Base-by-base conservation (phyloP, 2,329 filamentous ascomycete species). In the Calonectria naviculata region DNA sequence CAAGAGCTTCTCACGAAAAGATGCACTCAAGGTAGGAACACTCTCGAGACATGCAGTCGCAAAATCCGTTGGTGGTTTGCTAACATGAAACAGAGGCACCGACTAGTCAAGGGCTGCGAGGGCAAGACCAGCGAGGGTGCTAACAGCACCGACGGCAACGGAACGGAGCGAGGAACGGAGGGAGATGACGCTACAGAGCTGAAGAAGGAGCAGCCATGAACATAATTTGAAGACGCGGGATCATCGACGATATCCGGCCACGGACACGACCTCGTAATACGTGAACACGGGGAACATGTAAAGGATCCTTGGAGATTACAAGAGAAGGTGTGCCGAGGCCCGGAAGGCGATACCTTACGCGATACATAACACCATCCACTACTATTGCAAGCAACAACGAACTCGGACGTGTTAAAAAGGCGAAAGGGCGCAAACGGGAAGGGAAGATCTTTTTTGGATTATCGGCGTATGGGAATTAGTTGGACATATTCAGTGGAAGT, bases 1-100 rank as follows among this genome's bases (percentile, higher is more conserved):
- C 72, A 98, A 98, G 89, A 97, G 94, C 81, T 99, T 99, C 80
- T 98, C 95, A 4, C 89, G 97, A 71, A 98, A 98, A 82, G 97
- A 98, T 83, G 97, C 97, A 12, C 87, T 99, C 34, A 98, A 98
- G 94, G 97, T 98, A 86, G 78, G 90, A 73, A 63, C 42, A 17
- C 21, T 19, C 28, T 46, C 5, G n/a, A 10, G 10, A 6, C 41
- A 26, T 17, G 19, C 10, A 17, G 34, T 7, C 24, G 9, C 28
- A 7, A 36, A 31, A 8, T 19, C 5, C 19, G 24, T 28, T 19
- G 17, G 31, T 13, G 31, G 38, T 38, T 12, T 65, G 38, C 78
- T 80, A 70, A 81, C 65, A 47, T 36, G 8, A 10, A 62, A 73
- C 76, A 92, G 89, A 85, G 90, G 67, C 90, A 93, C 79, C 87